Evolutionary conservation across 768 basidiomycete genomes (phyloP).

Genomic region (Ramaria rubella): DNA sequence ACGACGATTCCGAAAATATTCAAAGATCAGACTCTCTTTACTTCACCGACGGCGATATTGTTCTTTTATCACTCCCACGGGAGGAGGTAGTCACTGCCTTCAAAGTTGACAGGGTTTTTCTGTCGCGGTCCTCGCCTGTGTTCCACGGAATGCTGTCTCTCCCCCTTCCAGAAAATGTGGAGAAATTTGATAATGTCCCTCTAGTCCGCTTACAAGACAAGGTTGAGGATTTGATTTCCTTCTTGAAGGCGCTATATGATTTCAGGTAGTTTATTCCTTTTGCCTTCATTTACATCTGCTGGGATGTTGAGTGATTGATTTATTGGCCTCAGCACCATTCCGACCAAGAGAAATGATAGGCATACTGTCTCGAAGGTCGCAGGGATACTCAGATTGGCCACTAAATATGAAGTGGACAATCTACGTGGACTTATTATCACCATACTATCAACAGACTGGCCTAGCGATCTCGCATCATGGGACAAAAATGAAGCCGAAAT

Average conservation of each 20-base stretch:
- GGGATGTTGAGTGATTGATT: background rate
- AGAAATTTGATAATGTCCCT: conserved; percentile 29
- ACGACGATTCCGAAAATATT: too few relatives aligned
- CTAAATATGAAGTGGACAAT: conserved; percentile 12
- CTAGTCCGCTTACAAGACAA: conserved; percentile 11
- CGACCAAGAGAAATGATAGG: background rate
- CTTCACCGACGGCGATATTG: conserved; percentile 32
- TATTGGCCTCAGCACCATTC: background rate
- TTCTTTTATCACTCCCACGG: conserved; percentile 16
- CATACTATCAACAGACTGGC: conserved; percentile 48
- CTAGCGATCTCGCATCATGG: conserved; percentile 59
- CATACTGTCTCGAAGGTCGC: conserved; percentile 1
- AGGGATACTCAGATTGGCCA: conserved; percentile 9
- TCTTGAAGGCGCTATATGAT: conserved; percentile 8
- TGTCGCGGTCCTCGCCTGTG: conserved; percentile 19
- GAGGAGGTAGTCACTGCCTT: conserved; percentile 18
- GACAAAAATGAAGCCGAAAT: conserved; percentile 29
- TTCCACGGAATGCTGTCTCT: conserved; percentile 33
- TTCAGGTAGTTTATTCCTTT: background rate
- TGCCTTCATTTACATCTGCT: background rate
- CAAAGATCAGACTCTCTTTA: conserved; percentile 17
- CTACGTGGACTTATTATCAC: conserved; percentile 10
- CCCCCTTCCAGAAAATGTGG: conserved; percentile 25
- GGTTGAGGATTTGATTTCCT: conserved; percentile 5
- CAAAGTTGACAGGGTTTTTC: conserved; percentile 17